phyloP scores from a whole-genome alignment of 208 protist genomes.

The Trypanosoma brucei region DNA sequence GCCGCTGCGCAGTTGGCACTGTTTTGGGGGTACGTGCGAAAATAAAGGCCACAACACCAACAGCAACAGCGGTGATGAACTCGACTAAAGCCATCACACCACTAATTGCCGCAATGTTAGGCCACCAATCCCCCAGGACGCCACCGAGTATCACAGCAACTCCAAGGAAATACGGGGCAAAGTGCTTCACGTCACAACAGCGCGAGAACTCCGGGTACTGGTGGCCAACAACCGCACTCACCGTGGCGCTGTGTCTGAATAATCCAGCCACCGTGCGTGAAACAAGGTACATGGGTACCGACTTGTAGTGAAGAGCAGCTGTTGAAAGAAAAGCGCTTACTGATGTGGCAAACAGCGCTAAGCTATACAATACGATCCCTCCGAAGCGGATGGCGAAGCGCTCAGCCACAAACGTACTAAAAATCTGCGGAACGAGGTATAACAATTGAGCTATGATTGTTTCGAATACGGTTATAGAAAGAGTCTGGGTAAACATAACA shows the following conservation, averaged over 20 bases:
- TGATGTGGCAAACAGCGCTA: conserved; percentile 36
- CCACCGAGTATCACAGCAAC: conserved; percentile 19
- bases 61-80: conserved; percentile 2
- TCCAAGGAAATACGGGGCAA: conserved; percentile 1
- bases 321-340: conserved; percentile 21
- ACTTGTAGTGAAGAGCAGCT: conserved; percentile 29
- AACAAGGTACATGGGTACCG: conserved; percentile 45
- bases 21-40: conserved; percentile 7
- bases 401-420: conserved; percentile 38
- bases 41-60: conserved; percentile 10
- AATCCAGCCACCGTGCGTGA: conserved; percentile 50
- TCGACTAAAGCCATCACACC: conserved; percentile 13
- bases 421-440: conserved; percentile 54
- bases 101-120: not conserved
- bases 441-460: conserved; percentile 37
- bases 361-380: conserved; percentile 21
- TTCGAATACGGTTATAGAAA: conserved; percentile 8
- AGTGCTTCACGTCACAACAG: not conserved
- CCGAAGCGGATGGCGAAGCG: conserved; percentile 29
- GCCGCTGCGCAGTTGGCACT: conserved; percentile 1
- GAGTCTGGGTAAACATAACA: not conserved
- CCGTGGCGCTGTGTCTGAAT: conserved; percentile 35
- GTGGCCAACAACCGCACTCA: conserved; percentile 7
- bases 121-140: conserved; percentile 9
- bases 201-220: conserved; percentile 5